phyloP scores from a whole-genome alignment of 1,139 yeast genomes.

The Magnusiomyces magnusii region DNA sequence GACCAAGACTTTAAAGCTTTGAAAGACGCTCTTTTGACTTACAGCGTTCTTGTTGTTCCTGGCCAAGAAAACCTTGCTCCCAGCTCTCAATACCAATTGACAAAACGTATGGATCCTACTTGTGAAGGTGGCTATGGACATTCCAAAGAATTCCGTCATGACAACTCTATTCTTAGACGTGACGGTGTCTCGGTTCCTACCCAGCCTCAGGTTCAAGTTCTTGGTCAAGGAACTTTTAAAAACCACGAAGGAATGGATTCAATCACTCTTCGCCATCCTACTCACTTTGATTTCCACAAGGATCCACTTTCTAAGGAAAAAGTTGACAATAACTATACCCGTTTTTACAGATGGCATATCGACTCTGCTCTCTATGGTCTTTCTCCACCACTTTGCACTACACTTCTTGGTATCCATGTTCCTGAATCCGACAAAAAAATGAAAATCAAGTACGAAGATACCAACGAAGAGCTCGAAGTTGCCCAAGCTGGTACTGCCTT shows the following conservation, averaged over 20 bases:
- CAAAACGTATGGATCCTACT: slow-evolving; percentile 70
- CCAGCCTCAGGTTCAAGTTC: slow-evolving; percentile 83
- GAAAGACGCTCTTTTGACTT: slow-evolving; percentile 55
- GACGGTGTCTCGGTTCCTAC: slow-evolving; percentile 73
- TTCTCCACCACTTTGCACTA: slow-evolving; percentile 80
- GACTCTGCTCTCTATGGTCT: slow-evolving; percentile 81
- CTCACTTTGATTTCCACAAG: slow-evolving; percentile 73
- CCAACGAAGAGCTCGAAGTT: slow-evolving; percentile 53
- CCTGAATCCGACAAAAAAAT: slow-evolving; percentile 41
- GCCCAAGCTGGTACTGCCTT: slow-evolving; percentile 86
- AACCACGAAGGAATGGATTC: slow-evolving; percentile 67
- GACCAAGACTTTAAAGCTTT: slow-evolving; percentile 58
- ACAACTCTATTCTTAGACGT: slow-evolving; percentile 64
- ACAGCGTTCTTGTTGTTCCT: slow-evolving; percentile 69
- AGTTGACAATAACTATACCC: slow-evolving; percentile 55
- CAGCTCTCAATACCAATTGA: slow-evolving; percentile 62
- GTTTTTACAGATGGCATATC: slow-evolving; percentile 90
- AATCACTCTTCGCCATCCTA: slow-evolving; percentile 68
- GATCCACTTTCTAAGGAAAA: slow-evolving; percentile 53
- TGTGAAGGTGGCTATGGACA: slow-evolving; percentile 72
- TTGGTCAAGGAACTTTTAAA: slow-evolving; percentile 70
- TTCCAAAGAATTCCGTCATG: slow-evolving; percentile 75
- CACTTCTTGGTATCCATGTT: slow-evolving; percentile 71
- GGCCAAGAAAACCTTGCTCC: slow-evolving; percentile 59
- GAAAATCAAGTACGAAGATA: slow-evolving; percentile 57